Percentiles rank a stretch among this genome's conserved stretches.
These are phyloP conservation scores for Colletotrichum sp. DNA, from an alignment of 2,329 filamentous ascomycete genomes.

Conservation along the genomic window DNA sequence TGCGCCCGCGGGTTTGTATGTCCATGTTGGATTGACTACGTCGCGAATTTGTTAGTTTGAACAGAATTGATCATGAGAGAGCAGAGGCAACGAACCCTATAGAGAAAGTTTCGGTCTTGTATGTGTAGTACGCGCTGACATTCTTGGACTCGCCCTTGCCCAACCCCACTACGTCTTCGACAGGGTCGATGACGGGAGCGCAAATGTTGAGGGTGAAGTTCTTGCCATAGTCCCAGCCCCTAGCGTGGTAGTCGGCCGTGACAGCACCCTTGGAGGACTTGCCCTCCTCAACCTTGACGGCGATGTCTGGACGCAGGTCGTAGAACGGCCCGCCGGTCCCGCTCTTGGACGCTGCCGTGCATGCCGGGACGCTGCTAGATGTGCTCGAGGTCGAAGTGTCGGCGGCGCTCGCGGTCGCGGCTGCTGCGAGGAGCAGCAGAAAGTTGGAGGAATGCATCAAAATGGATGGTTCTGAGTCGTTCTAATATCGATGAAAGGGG, in stretches of 20 bases:
- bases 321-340: conserved; percentile 61
- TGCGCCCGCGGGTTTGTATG: conserved; percentile 68
- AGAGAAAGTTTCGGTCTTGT: conserved; percentile 71
- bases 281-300: conserved; percentile 46
- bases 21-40: conserved; percentile 59
- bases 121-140: conserved; percentile 79
- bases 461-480: conserved; percentile 26
- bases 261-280: conserved; percentile 48
- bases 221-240: conserved; percentile 77
- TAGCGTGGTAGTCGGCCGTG: conserved; percentile 63
- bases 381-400: conserved; percentile 33
- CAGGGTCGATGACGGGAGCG: conserved; percentile 71
- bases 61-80: background rate
- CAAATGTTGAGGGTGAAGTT: conserved; percentile 90
- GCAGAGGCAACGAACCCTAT: conserved; percentile 66
- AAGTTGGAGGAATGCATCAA: conserved; percentile 24
- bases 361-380: conserved; percentile 51
- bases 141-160: conserved; percentile 69
- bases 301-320: conserved; percentile 61
- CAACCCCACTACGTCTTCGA: conserved; percentile 69
- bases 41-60: background rate
- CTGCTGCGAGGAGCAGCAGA: conserved; percentile 39
- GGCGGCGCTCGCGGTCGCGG: conserved; percentile 31
- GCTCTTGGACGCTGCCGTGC: conserved; percentile 60
- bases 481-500: background rate